Percentiles rank a stretch among this genome's conserved stretches.
phyloP scores from a whole-genome alignment of 1,284 basidiomycete species.

The Cutaneotrichosporon cutaneum region DNA sequence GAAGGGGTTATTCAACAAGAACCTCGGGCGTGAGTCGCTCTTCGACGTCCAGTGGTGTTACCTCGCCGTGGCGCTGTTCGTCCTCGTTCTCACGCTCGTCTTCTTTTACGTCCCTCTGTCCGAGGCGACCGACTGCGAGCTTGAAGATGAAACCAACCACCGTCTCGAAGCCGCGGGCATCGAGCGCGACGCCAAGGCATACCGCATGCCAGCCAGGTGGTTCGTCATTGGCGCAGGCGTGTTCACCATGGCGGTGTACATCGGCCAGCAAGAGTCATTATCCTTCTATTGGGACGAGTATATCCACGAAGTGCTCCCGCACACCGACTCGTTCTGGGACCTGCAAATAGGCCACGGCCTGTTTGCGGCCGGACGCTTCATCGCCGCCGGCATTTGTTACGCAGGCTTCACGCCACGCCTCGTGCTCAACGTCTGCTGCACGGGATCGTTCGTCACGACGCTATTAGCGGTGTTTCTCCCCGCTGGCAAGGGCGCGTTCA shows the following conservation, averaged over 20 bases:
- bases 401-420: slow-evolving; percentile 43
- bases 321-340: slow-evolving; percentile 34
- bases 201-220: slow-evolving; percentile 26
- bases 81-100: slow-evolving; percentile 44
- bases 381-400: slow-evolving; percentile 38
- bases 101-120: slow-evolving; percentile 51
- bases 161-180: slow-evolving; percentile 34
- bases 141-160: slow-evolving; percentile 37
- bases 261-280: slow-evolving; percentile 49
- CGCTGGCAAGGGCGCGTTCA: slow-evolving; percentile 27
- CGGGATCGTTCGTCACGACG: slow-evolving; percentile 39
- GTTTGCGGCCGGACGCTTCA: slow-evolving; percentile 43
- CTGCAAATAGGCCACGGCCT: slow-evolving; percentile 36
- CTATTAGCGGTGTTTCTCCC: slow-evolving; percentile 37
- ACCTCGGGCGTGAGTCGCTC: slow-evolving; percentile 30
- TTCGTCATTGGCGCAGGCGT: slow-evolving; percentile 32
- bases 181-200: slow-evolving; percentile 19
- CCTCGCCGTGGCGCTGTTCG: slow-evolving; percentile 49
- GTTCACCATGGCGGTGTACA: slow-evolving; percentile 40
- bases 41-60: slow-evolving; percentile 53
- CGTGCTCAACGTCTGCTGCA: slow-evolving; percentile 36
- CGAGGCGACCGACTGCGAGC: slow-evolving; percentile 45
- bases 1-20: slow-evolving; percentile 39
- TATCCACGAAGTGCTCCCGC: slow-evolving; percentile 26
- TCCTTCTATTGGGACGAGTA: slow-evolving; percentile 37